Evolutionary conservation across 768 basidiomycete species (phyloP).

Genomic region (Leucocoprinus birnbaumii): DNA sequence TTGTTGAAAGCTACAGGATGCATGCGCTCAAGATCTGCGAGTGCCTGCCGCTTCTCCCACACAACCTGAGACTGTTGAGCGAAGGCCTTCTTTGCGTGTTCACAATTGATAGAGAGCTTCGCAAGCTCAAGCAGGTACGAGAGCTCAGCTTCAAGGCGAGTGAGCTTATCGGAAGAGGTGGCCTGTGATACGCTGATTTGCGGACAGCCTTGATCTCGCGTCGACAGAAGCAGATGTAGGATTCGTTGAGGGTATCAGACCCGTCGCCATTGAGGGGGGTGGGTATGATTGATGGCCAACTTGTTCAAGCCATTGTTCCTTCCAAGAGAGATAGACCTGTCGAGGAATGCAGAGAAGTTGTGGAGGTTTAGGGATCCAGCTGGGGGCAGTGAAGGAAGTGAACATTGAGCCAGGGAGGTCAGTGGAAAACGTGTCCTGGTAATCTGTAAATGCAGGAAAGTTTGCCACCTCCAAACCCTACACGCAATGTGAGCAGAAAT

Average conservation of each 20-base stretch:
- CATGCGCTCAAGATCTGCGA: constrained; percentile 80
- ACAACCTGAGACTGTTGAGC: constrained; percentile 56
- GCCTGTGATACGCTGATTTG: constrained; percentile 92
- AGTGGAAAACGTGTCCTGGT: constrained; percentile 63
- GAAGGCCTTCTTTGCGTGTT: constrained; percentile 71
- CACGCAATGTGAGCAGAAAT: constrained; percentile 8
- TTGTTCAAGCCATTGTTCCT: constrained; percentile 74
- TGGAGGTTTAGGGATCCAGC: constrained; percentile 62
- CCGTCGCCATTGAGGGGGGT: constrained; percentile 84
- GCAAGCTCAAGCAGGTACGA: constrained; percentile 72
- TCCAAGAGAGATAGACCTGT: constrained; percentile 86
- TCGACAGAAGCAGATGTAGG: constrained; percentile 95
- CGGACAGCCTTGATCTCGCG: constrained; percentile 92
- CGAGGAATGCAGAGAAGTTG: constrained; percentile 69
- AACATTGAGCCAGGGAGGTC: constrained; percentile 62
- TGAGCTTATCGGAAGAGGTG: constrained; percentile 84
- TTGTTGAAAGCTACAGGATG: constrained; percentile 57
- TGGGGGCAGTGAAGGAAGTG: constrained; percentile 64
- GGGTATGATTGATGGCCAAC: constrained; percentile 87
- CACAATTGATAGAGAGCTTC: constrained; percentile 63
- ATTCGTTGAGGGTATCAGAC: constrained; percentile 84
- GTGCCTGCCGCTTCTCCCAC: constrained; percentile 74
- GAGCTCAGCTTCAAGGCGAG: constrained; percentile 78
- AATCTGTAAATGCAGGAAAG: constrained; percentile 74
- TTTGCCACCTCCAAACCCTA: constrained; percentile 66